Evolutionary conservation across 2,329 filamentous ascomycete species (phyloP).

Genomic region (Arachnopeziza araneosa): DNA sequence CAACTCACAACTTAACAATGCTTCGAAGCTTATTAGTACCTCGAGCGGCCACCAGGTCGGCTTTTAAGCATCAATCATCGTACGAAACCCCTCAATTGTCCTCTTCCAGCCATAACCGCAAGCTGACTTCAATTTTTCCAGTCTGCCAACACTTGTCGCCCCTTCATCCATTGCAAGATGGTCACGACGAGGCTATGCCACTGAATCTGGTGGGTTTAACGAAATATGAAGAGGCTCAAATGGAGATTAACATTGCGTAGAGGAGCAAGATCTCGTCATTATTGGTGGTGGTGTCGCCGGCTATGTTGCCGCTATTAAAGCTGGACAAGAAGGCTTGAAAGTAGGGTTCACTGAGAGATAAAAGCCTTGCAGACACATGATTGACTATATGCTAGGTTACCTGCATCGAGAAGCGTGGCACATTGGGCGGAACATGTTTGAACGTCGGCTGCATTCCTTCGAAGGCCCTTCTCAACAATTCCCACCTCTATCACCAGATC

Average conservation of each 20-base stretch:
- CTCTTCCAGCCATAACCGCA: constrained; percentile 1
- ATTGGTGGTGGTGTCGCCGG: constrained; percentile 97
- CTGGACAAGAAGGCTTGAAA: constrained; percentile 94
- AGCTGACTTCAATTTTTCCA: constrained; percentile 31
- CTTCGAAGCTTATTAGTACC: constrained; percentile 56
- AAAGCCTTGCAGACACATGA: not conserved
- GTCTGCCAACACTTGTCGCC: constrained; percentile 44
- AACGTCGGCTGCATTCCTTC: constrained; percentile 99
- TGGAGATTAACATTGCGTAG: constrained; percentile 36
- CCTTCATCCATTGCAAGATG: constrained; percentile 44
- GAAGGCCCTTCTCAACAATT: constrained; percentile 99
- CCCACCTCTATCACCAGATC: constrained; percentile 94
- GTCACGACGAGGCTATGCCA: constrained; percentile 56
- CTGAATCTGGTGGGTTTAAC: constrained; percentile 33
- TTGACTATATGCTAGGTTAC: constrained; percentile 56
- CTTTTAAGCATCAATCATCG: constrained; percentile 47
- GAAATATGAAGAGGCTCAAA: constrained; percentile 7
- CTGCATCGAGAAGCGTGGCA: constrained; percentile 97
- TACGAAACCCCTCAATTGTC: constrained; percentile 33
- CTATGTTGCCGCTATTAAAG: constrained; percentile 98
- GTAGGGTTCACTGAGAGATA: constrained; percentile 41
- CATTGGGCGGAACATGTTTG: constrained; percentile 91
- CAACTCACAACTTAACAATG: constrained; percentile 38
- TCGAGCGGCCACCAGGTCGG: constrained; percentile 51
- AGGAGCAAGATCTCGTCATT: constrained; percentile 94